Evolutionary conservation across 83 land plant species (phyloP).

Genomic region (Isoetes engelmannii): DNA sequence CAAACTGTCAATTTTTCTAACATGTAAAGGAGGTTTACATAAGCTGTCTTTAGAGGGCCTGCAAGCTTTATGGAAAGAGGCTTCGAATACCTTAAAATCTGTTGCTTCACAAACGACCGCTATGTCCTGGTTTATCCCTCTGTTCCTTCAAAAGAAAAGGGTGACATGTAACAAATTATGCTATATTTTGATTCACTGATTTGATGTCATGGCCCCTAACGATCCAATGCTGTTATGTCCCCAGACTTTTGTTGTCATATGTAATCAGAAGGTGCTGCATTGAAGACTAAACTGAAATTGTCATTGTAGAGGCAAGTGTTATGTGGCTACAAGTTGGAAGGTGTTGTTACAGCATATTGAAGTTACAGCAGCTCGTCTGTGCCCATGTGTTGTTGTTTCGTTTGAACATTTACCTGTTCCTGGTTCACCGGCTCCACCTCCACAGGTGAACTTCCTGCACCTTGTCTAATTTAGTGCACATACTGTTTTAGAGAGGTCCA

Average conservation of each 20-base stretch:
- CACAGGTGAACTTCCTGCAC: slow-evolving; percentile 13
- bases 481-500: too few relatives aligned
- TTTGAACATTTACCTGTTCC: slow-evolving; percentile 30
- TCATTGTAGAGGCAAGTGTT: slow-evolving; percentile 28
- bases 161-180: neutral
- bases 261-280: neutral
- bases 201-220: neutral
- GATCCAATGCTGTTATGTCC: too few relatives aligned
- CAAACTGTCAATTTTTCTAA: too few relatives aligned
- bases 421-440: slow-evolving; percentile 22
- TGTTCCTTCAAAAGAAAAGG: too few relatives aligned
- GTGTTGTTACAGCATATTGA: slow-evolving; percentile 34
- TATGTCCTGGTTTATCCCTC: too few relatives aligned
- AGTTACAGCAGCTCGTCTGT: slow-evolving; percentile 27
- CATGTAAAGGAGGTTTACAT: too few relatives aligned
- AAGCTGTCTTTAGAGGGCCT: too few relatives aligned
- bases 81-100: too few relatives aligned
- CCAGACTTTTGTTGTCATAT: neutral
- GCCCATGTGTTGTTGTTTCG: slow-evolving; percentile 30
- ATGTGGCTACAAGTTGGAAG: slow-evolving; percentile 35
- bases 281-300: neutral
- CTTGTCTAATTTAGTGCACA: too few relatives aligned
- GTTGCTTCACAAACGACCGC: too few relatives aligned
- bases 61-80: too few relatives aligned
- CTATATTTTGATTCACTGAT: neutral